phyloP scores from a whole-genome alignment of 495 filamentous ascomycete genomes.

The Daldinia vernicosa region DNA sequence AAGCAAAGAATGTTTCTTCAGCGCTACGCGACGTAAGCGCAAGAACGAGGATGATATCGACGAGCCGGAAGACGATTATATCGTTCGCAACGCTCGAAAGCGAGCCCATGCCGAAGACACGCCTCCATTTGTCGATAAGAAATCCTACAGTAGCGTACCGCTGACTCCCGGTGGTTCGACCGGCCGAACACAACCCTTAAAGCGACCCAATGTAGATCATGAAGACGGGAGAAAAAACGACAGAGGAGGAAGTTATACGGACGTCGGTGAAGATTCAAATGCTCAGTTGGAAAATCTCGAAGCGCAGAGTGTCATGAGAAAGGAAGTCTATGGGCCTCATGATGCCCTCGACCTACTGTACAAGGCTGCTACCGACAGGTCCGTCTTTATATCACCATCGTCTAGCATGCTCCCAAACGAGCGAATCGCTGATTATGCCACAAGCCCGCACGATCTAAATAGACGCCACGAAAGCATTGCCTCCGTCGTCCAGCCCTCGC shows the following conservation, averaged over 20 bases:
- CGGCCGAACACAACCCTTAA: slow-evolving; percentile 66
- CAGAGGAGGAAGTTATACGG: slow-evolving; percentile 42
- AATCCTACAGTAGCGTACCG: slow-evolving; percentile 58
- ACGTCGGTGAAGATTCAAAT: slow-evolving; percentile 49
- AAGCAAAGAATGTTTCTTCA: slow-evolving; percentile 95
- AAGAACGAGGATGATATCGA: slow-evolving; percentile 74
- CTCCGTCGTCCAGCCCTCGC: slow-evolving; percentile 40
- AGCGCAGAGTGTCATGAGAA: slow-evolving; percentile 68
- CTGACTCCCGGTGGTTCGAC: slow-evolving; percentile 70
- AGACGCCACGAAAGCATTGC: slow-evolving; percentile 41
- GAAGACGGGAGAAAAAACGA: slow-evolving; percentile 26
- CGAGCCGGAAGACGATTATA: slow-evolving; percentile 62
- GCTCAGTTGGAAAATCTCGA: slow-evolving; percentile 65
- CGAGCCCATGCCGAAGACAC: slow-evolving; percentile 54
- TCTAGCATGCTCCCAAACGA: slow-evolving; percentile 17
- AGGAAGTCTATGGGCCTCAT: slow-evolving; percentile 72
- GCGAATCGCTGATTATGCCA: slow-evolving; percentile 37
- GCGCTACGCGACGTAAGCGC: slow-evolving; percentile 91
- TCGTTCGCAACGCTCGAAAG: slow-evolving; percentile 64
- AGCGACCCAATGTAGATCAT: slow-evolving; percentile 53
- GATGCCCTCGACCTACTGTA: slow-evolving; percentile 75
- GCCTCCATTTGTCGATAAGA: slow-evolving; percentile 52
- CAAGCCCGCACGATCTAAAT: slow-evolving; percentile 43
- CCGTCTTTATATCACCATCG: slow-evolving; percentile 39
- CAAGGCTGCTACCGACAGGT: slow-evolving; percentile 72